Evolutionary conservation across 2,329 filamentous ascomycete species (phyloP), one percentile per base, ranked within the genome.

Genomic region (Trichoderma aggressivum): DNA sequence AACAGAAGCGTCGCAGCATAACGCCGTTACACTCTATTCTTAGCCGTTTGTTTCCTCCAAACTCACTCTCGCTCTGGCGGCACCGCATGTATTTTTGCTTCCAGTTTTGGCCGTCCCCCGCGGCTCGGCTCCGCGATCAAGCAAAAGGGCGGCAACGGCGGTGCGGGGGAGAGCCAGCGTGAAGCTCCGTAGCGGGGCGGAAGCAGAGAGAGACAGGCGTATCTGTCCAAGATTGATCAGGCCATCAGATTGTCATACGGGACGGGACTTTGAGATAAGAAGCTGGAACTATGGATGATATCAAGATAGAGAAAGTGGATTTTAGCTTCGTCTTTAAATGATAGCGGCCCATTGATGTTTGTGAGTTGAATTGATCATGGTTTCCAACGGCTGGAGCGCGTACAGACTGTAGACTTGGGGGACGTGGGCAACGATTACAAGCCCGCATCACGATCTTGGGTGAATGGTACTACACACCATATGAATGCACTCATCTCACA

Each of bases 91-190:
- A 3, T 1, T 69, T 69, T 59, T 59, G 28, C 66, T 69, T 69
- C 66, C 66, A 43, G 18, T 69, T 69, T 58, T 60, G 66, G 66
- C 30, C 6, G 8, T 68, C 26, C 53, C 65, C 65, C 36, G 55
- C 64, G 61, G 61, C 59, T 62, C 59, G 50, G 63, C 53, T 43
- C 50, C 34, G 39, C 39, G 39, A 43, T 43, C 39, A 43, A 43
- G 16, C 39, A 43, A 43, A 43, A 43, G 62, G 50, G 63, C 63
- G 63, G 30, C 56, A 34, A 59, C 63, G 63, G 63, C 63, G 50
- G 63, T 32, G 63, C 47, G 62, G 62, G 47, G 62, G 62, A 30
- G 47, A 36, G 21, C 3, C 7, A 36, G 47, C 3, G 30, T 8
- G 21, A 32, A 32, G 14, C 30, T 16, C 63, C 63, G 63, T 34